phyloP scores from a whole-genome alignment of 169 alveolate genomes.

The Plasmodium coatneyi region DNA sequence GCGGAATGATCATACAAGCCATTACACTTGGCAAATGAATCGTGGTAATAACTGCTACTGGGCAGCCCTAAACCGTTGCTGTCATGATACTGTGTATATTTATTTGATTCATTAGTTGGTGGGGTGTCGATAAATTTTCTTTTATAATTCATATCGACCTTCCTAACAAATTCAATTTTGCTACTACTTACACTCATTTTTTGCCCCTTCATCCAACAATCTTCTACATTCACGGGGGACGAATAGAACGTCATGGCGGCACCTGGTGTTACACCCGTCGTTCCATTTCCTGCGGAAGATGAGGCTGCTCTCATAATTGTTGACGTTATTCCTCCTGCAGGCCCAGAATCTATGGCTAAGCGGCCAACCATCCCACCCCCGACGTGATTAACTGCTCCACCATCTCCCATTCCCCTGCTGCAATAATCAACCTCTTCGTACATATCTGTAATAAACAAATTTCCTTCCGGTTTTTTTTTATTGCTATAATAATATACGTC shows the following conservation, averaged over 20 bases:
- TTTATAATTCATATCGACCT: slow-evolving; percentile 14
- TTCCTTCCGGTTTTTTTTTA: background rate
- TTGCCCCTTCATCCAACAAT: slow-evolving; percentile 10
- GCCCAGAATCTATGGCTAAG: background rate
- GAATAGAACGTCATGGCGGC: background rate
- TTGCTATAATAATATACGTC: background rate
- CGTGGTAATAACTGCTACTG: background rate
- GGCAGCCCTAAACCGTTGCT: background rate
- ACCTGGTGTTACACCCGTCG: background rate
- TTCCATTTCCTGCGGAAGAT: slow-evolving; percentile 6
- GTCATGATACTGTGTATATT: background rate
- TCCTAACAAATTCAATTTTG: slow-evolving; percentile 65
- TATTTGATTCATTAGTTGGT: background rate
- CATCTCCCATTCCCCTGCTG: background rate
- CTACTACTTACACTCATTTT: slow-evolving; percentile 57
- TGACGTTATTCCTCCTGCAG: background rate
- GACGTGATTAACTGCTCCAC: background rate
- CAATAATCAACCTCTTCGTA: background rate
- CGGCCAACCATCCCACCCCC: background rate
- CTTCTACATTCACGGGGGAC: background rate
- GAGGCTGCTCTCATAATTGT: background rate
- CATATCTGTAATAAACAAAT: background rate
- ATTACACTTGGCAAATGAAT: background rate
- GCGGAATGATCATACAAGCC: background rate
- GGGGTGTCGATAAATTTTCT: slow-evolving; percentile 17